Evolutionary conservation across 257 asterid species (phyloP), one percentile per base, ranked within the genome.

Genomic region (Ballota nigra): DNA sequence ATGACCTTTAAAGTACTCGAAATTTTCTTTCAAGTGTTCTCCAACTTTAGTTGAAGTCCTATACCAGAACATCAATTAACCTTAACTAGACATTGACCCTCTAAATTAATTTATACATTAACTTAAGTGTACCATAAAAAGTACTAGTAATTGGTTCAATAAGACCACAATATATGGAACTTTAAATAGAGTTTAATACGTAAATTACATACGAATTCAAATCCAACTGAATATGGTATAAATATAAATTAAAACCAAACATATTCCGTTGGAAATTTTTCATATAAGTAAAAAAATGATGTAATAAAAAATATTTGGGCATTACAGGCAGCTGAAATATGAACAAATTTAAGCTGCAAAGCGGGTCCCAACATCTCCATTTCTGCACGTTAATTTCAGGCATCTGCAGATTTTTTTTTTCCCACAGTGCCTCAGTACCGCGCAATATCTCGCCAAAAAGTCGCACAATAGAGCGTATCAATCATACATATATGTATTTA

Each of bases 301-400:
- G 0, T 15, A 24, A 47, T 26, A 18, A 11, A 23, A 69, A 49
- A 70, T 83, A 45, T 83, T 66, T 33, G 82, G 86, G 82, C 72
- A 43, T 70, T 74, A 83, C 86, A 70, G 86, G 86, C 86, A 83
- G 86, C 86, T 77, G 16, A 83, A 79, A 82, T 70, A 74, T 19
- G 7, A 8, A 64, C 5, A 75, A 59, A 70, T 38, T 79, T 55
- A 60, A 69, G 86, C 86, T 82, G 86, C 86, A 82, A 82, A 82
- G 84, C 86, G 86, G 82, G 28, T 79, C 83, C 86, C 83, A 20
- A 60, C 0, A n/a, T 26, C 69, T 58, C 31, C 9, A 60, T 82
- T 40, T 79, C 19, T 66, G 84, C 86, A 82, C 84, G n/a, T 71
- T 63, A 22, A 66, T 16, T 60, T 18, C 56, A 70, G 76, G 78